A percentile compares a stretch with the other conserved stretches of the same genome.
Conservation (phyloP, 208 protist genomes). For the Leishmania guyanensis region DNA sequence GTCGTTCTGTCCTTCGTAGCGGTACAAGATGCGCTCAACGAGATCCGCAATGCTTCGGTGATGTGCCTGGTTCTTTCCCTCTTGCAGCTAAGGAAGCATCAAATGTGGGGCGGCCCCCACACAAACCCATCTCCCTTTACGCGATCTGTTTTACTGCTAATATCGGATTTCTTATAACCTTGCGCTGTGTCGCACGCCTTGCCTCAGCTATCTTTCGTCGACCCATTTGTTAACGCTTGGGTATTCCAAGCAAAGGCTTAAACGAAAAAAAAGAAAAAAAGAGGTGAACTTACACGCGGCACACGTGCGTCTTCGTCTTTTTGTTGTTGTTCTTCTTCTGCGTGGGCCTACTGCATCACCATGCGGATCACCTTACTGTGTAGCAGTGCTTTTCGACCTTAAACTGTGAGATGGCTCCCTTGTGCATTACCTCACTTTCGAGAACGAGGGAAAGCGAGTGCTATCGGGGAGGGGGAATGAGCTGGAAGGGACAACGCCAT, state of each 20-base stretch:
- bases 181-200: background rate
- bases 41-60: background rate
- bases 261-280: too few species aligned
- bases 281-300: background rate
- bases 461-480: background rate
- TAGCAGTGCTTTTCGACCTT: background rate
- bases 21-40: background rate
- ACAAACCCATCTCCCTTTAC: background rate
- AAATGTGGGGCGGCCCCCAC: background rate
- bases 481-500: background rate
- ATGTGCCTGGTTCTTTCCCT: background rate
- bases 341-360: background rate
- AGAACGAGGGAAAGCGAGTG: background rate
- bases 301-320: background rate
- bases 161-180: background rate
- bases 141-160: background rate
- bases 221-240: background rate
- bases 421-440: background rate
- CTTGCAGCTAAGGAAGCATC: background rate
- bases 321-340: background rate
- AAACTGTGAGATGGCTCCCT: background rate
- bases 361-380: background rate
- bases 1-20: background rate
- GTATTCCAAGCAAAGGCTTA: too few species aligned
- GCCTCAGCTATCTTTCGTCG: background rate